Percentiles rank a stretch among this genome's conserved stretches.
phyloP scores from a whole-genome alignment of 2,329 filamentous ascomycete species.

The Paracoccidioides lutzii region DNA sequence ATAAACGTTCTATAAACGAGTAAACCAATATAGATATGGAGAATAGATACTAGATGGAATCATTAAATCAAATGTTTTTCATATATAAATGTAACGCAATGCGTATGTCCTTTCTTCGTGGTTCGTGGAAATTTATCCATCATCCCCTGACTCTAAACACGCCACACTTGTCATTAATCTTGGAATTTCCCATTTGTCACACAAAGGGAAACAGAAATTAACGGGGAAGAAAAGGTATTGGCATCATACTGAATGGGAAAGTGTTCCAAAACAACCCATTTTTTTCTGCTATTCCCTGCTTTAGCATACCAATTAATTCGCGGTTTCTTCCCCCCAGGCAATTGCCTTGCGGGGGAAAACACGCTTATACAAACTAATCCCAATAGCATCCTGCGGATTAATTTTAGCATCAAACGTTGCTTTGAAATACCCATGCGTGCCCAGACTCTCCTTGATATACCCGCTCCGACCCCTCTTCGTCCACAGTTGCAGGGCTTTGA shows the following conservation, averaged over 20 bases:
- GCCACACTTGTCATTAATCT: background rate
- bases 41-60: background rate
- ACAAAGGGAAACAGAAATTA: background rate
- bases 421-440: slow-evolving; percentile 99
- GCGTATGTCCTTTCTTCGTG: background rate
- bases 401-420: slow-evolving; percentile 93
- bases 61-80: background rate
- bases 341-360: slow-evolving; percentile 63
- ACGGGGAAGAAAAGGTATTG: background rate
- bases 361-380: slow-evolving; percentile 76
- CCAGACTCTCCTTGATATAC: slow-evolving; percentile 84
- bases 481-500: slow-evolving; percentile 92
- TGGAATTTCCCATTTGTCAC: background rate
- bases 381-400: slow-evolving; percentile 88
- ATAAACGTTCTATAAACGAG: too few relatives aligned
- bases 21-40: background rate
- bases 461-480: slow-evolving; percentile 78
- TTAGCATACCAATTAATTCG: background rate
- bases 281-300: background rate
- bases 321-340: slow-evolving; percentile 27
- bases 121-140: background rate
- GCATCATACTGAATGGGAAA: background rate
- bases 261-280: background rate
- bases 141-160: background rate
- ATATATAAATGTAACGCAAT: background rate